A percentile compares a stretch with the other conserved stretches of the same genome.
Conservation (phyloP, 2,329 filamentous ascomycete genomes). For the Macroventuria anomochaeta region DNA sequence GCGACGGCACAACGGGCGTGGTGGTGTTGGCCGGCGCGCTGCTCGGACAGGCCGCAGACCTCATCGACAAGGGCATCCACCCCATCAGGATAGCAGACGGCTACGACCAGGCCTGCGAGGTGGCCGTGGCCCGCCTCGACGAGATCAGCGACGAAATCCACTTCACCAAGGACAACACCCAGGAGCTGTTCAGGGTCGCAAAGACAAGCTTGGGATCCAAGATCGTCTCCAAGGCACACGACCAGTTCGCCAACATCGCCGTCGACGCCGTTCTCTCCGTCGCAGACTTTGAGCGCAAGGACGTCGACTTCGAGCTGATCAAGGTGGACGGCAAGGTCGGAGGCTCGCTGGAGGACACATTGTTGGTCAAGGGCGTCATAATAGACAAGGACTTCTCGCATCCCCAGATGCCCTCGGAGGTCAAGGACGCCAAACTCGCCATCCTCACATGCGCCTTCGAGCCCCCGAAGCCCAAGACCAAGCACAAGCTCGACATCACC, state of each 20-base stretch:
- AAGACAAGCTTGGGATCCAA: conserved; percentile 97
- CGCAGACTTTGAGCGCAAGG: conserved; percentile 91
- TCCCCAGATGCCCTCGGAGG: conserved; percentile 97
- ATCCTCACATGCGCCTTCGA: conserved; percentile 98
- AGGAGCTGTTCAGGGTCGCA: conserved; percentile 91
- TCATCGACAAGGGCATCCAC: conserved; percentile 99
- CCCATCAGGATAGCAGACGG: conserved; percentile 98
- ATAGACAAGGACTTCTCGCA: conserved; percentile 99
- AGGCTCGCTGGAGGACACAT: conserved; percentile 87
- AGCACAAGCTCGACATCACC: conserved; percentile 98
- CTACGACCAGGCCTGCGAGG: conserved; percentile 96
- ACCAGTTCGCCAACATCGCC: conserved; percentile 96
- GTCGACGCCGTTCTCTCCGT: conserved; percentile 97
- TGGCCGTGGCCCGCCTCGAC: conserved; percentile 91
- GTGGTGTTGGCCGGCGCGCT: conserved; percentile 94
- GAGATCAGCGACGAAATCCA: conserved; percentile 89
- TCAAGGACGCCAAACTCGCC: conserved; percentile 93
- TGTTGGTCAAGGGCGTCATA: conserved; percentile 97
- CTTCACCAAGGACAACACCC: conserved; percentile 79
- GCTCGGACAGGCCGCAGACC: conserved; percentile 92
- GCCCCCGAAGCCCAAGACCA: conserved; percentile 98
- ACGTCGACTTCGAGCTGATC: conserved; percentile 98
- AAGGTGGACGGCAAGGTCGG: conserved; percentile 99
- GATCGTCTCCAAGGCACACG: conserved; percentile 98
- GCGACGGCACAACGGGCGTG: conserved; percentile 96